Percentiles rank a stretch among this genome's conserved stretches.
Evolutionary conservation across 192 early-diverging fungal species (phyloP).

Genomic region (Coemansia sp.): DNA sequence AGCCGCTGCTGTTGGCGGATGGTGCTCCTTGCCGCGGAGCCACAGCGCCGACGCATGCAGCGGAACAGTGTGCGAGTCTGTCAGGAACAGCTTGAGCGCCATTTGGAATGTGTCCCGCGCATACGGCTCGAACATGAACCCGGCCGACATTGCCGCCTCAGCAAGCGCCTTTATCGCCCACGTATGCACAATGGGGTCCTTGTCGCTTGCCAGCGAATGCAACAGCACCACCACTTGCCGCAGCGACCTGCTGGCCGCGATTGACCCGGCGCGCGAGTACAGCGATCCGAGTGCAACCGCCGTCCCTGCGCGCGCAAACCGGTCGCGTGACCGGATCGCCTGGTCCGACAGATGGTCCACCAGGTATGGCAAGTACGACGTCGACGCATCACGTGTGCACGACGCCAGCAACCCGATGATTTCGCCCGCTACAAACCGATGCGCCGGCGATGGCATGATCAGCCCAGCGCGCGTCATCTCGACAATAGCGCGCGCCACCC

Average conservation of each 20-base stretch:
- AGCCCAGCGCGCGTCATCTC: conserved; percentile 57
- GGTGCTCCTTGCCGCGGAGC: conserved; percentile 38
- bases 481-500: conserved; percentile 63
- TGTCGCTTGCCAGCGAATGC: conserved; percentile 87
- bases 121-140: conserved; percentile 88
- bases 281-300: conserved; percentile 88
- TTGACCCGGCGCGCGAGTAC: conserved; percentile 85
- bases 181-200: conserved; percentile 90
- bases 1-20: background rate
- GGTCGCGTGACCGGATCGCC: conserved; percentile 90
- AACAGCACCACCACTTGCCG: conserved; percentile 88
- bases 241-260: conserved; percentile 81
- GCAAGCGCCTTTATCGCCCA: conserved; percentile 90
- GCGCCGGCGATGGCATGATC: conserved; percentile 65
- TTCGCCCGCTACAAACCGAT: conserved; percentile 79
- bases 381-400: conserved; percentile 21
- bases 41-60: conserved; percentile 41
- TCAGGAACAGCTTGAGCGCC: conserved; percentile 85
- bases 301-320: conserved; percentile 91
- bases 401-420: conserved; percentile 78
- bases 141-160: conserved; percentile 84
- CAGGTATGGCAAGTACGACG: conserved; percentile 38
- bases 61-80: conserved; percentile 79
- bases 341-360: conserved; percentile 55
- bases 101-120: conserved; percentile 86